Conservation (phyloP, 2,329 filamentous ascomycete species). For the Colletotrichum cordylinicola region DNA sequence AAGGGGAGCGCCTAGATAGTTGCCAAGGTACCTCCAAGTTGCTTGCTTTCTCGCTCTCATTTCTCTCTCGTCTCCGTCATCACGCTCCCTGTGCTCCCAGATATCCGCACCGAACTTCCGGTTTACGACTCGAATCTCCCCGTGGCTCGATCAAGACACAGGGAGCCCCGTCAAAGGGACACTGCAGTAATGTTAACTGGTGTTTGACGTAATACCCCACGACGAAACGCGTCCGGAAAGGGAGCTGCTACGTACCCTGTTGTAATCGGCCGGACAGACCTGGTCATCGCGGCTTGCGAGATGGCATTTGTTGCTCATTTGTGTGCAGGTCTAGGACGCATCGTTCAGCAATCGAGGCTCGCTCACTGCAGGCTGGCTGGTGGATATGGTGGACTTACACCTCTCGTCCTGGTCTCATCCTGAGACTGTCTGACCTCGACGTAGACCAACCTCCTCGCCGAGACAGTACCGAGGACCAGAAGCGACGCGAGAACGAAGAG, state of each 20-base stretch:
- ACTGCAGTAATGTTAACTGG: constrained; percentile 1
- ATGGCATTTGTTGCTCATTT: constrained; percentile 19
- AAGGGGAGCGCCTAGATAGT: not conserved
- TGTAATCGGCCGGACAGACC: constrained; percentile 17
- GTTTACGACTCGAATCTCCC: constrained; percentile 12
- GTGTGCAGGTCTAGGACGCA: not conserved
- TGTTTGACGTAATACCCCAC: not conserved
- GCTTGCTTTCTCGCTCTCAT: constrained; percentile 15
- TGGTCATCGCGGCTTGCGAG: constrained; percentile 1
- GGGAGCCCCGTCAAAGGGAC: constrained; percentile 9
- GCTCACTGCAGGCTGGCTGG: too few relatives aligned
- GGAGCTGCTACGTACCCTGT: not conserved
- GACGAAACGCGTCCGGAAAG: not conserved
- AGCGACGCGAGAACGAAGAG: not conserved
- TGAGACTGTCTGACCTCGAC: constrained; percentile 3
- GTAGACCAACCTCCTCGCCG: not conserved
- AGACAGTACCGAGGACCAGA: not conserved
- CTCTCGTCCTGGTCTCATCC: constrained; percentile 8
- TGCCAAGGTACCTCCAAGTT: constrained; percentile 13
- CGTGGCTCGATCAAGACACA: constrained; percentile 17
- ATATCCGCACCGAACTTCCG: constrained; percentile 12
- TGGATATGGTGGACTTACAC: not conserved
- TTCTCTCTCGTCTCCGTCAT: not conserved
- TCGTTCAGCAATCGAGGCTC: not conserved
- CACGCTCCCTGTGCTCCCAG: not conserved